phyloP scores from a whole-genome alignment of 768 basidiomycete species.

The Trametes meyenii region DNA sequence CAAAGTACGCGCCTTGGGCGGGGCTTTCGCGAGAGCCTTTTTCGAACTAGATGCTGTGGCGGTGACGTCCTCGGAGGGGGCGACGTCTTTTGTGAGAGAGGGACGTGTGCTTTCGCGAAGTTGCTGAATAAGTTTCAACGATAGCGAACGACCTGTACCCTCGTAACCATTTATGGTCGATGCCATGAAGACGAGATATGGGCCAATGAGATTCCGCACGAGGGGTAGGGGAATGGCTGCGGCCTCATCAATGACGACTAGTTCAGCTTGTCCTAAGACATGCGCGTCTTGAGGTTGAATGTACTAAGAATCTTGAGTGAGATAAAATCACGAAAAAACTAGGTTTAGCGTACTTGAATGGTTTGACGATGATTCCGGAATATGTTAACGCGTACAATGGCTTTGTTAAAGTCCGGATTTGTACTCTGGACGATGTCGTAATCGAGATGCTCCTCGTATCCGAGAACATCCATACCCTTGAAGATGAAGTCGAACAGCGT shows the following conservation, averaged over 20 bases:
- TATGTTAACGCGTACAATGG: conserved; percentile 93
- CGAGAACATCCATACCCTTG: conserved; percentile 92
- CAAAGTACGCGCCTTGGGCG: conserved; percentile 72
- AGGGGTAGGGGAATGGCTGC: conserved; percentile 97
- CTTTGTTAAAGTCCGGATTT: conserved; percentile 93
- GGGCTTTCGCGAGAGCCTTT: conserved; percentile 55
- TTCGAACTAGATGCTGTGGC: conserved; percentile 50
- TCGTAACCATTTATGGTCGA: conserved; percentile 99
- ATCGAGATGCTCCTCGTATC: conserved; percentile 97
- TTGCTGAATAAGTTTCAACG: conserved; percentile 96
- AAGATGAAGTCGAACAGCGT: conserved; percentile 98
- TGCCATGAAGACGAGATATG: conserved; percentile 97
- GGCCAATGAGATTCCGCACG: conserved; percentile 91
- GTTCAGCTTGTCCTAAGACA: conserved; percentile 95
- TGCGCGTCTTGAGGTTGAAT: conserved; percentile 98
- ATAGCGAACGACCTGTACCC: conserved; percentile 97
- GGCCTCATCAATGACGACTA: conserved; percentile 97
- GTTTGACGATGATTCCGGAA: conserved; percentile 95
- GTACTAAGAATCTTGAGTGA: conserved; percentile 58
- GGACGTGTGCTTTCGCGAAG: conserved; percentile 89
- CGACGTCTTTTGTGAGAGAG: conserved; percentile 66
- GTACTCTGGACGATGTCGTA: conserved; percentile 96
- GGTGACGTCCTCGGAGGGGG: conserved; percentile 44
- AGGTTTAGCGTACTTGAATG: conserved; percentile 70
- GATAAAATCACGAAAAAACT: background rate